These are phyloP conservation scores for Ustilago curta DNA, from an alignment of 1,284 basidiomycete species.

Conservation along the genomic window DNA sequence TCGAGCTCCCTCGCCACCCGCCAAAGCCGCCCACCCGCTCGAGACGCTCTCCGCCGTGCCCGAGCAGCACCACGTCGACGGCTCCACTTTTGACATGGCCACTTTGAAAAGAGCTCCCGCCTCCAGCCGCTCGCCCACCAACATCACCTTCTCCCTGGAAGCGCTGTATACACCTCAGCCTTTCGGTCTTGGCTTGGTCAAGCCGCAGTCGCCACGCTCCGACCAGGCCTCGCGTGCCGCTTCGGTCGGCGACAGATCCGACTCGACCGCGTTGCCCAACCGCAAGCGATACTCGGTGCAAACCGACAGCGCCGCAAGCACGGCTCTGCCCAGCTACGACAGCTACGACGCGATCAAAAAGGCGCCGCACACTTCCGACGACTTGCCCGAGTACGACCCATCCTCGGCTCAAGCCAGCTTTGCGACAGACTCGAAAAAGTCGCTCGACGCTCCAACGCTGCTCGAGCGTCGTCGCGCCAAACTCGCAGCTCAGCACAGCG, in stretches of 20 bases:
- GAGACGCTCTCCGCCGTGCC: conserved; percentile 12
- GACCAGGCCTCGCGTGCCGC: conserved; percentile 40
- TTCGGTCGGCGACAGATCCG: conserved; percentile 28
- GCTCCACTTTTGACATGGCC: conserved; percentile 40
- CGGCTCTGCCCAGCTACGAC: conserved; percentile 31
- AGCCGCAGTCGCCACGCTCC: conserved; percentile 31
- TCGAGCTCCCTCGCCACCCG: background rate
- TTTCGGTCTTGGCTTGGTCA: conserved; percentile 4
- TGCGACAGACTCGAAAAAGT: conserved; percentile 21
- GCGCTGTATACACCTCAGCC: conserved; percentile 18
- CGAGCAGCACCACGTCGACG: conserved; percentile 32
- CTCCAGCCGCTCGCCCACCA: background rate
- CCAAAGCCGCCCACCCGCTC: background rate
- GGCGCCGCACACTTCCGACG: conserved; percentile 1
- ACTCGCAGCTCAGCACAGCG: conserved; percentile 46
- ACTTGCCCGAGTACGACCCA: conserved; percentile 27
- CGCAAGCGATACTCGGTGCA: conserved; percentile 40
- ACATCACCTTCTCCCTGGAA: conserved; percentile 23
- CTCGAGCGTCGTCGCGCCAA: conserved; percentile 50
- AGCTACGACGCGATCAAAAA: conserved; percentile 7
- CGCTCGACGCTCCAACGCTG: conserved; percentile 25
- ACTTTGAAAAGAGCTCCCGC: conserved; percentile 15
- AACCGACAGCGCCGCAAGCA: conserved; percentile 43
- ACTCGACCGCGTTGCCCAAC: conserved; percentile 33
- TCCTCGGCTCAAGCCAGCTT: background rate